A percentile compares a stretch with the other conserved stretches of the same genome.
Conservation (phyloP, 2,329 filamentous ascomycete species). For the Penicillium sp. region DNA sequence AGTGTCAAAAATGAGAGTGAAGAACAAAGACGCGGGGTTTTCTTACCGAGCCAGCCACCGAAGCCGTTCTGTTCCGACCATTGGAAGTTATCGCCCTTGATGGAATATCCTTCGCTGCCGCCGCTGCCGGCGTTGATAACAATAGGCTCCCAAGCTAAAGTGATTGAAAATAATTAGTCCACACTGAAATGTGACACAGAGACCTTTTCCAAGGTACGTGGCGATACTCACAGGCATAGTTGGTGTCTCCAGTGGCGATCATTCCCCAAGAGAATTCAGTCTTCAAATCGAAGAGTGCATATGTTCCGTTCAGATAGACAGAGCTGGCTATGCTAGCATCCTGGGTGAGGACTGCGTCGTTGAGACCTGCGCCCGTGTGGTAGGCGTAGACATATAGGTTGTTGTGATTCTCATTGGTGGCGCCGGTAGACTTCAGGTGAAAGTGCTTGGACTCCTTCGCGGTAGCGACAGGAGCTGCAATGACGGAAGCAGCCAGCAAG, state of each 20-base stretch:
- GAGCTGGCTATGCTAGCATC: conserved; percentile 23
- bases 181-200: not conserved
- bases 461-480: conserved; percentile 27
- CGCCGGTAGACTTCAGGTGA: conserved; percentile 35
- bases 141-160: conserved; percentile 39
- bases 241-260: conserved; percentile 23
- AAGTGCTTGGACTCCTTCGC: conserved; percentile 24
- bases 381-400: conserved; percentile 39
- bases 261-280: conserved; percentile 36
- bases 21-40: not conserved
- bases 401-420: conserved; percentile 30
- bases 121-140: conserved; percentile 34
- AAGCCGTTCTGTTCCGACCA: conserved; percentile 33
- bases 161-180: not conserved
- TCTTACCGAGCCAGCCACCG: conserved; percentile 42
- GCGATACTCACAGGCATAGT: conserved; percentile 36
- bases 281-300: conserved; percentile 30
- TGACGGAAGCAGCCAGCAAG: conserved; percentile 27
- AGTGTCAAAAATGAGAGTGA: not conserved
- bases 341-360: conserved; percentile 36
- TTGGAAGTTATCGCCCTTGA: conserved; percentile 27
- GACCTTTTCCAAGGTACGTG: not conserved
- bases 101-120: conserved; percentile 32
- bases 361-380: conserved; percentile 43
- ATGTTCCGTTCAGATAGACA: conserved; percentile 36